Conservation (phyloP, 2,329 filamentous ascomycete species). For the Westerdykella aurantiaca region DNA sequence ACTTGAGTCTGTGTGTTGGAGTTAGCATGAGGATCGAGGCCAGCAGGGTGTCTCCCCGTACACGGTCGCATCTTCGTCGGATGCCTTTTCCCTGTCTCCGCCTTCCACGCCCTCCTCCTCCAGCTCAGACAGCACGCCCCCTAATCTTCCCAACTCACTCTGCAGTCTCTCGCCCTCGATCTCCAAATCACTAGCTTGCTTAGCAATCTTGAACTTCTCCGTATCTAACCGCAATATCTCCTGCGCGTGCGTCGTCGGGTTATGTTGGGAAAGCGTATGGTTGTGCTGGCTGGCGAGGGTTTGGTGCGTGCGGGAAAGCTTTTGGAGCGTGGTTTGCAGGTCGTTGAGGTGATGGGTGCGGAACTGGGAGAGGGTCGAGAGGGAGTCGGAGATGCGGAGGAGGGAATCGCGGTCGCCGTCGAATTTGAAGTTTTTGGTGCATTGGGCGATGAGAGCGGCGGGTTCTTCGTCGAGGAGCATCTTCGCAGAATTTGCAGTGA, state of each 20-base stretch:
- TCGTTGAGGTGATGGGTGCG: constrained; percentile 64
- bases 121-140: constrained; percentile 69
- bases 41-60: constrained; percentile 24
- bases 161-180: constrained; percentile 92
- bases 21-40: constrained; percentile 3
- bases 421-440: constrained; percentile 92
- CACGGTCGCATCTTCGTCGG: constrained; percentile 45
- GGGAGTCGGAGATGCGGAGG: constrained; percentile 74
- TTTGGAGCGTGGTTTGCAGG: constrained; percentile 37
- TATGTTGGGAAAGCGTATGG: constrained; percentile 69
- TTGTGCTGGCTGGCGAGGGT: constrained; percentile 70
- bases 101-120: constrained; percentile 86
- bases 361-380: constrained; percentile 76
- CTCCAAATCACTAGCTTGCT: constrained; percentile 80
- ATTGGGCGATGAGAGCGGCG: constrained; percentile 77
- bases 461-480: constrained; percentile 90
- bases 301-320: constrained; percentile 68
- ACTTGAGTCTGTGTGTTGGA: constrained; percentile 54
- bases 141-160: constrained; percentile 68
- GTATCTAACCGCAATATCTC: constrained; percentile 85
- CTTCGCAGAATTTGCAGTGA: constrained; percentile 36
- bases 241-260: constrained; percentile 71
- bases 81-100: constrained; percentile 47
- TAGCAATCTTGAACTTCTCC: constrained; percentile 91
- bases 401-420: constrained; percentile 79